phyloP scores from a whole-genome alignment of 768 basidiomycete species.

The Roridomyces roridus region DNA sequence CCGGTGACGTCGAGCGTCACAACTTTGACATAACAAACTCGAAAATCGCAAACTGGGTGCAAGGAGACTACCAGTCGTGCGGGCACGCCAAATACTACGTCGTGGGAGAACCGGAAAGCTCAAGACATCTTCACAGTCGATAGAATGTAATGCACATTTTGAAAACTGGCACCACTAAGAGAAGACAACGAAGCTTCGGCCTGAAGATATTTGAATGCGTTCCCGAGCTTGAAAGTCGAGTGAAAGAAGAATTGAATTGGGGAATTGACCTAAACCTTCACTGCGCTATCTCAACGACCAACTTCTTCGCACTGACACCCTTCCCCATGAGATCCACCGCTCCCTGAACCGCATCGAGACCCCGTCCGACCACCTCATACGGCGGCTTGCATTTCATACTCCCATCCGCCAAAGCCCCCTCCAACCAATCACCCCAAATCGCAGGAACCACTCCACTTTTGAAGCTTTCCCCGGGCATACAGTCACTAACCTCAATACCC shows the following conservation, averaged over 20 bases:
- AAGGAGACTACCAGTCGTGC: too few species aligned
- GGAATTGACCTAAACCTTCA: too few species aligned
- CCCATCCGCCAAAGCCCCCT: constrained; percentile 5
- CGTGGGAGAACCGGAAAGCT: too few species aligned
- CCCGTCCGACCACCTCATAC: constrained; percentile 3
- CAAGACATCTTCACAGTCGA: too few species aligned
- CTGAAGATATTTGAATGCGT: too few species aligned
- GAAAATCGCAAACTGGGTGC: not conserved
- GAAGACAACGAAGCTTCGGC: too few species aligned
- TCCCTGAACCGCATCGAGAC: not conserved
- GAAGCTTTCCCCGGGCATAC: not conserved
- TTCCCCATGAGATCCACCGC: not conserved
- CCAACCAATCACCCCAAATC: not conserved
- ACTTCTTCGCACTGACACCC: constrained; percentile 3
- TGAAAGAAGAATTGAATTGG: too few species aligned
- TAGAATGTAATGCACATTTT: too few species aligned
- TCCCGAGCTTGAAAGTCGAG: too few species aligned
- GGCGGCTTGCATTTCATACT: constrained; percentile 9
- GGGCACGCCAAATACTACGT: too few species aligned
- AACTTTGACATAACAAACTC: not conserved
- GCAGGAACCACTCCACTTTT: not conserved
- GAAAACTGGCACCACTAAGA: too few species aligned
- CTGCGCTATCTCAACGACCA: constrained; percentile 2
- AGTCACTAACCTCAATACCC: not conserved
- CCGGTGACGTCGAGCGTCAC: not conserved